Conservation (phyloP, 1,139 yeast genomes). For the Geotrichum bryndzae region DNA sequence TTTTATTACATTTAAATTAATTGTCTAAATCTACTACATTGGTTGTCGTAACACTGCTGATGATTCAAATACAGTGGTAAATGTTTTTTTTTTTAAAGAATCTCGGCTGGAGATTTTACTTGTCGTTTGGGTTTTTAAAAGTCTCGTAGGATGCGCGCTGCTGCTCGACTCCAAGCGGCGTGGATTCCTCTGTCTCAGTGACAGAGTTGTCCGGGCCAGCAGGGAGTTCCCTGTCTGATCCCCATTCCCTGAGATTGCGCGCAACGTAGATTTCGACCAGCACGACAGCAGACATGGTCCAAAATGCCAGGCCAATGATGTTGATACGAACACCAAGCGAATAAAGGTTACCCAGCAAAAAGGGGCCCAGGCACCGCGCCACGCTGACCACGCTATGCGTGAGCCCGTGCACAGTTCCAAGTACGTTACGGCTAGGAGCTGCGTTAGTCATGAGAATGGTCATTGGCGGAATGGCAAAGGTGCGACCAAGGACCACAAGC, state of each 20-base stretch:
- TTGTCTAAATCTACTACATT: too few species aligned
- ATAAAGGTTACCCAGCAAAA: slow-evolving; percentile 48
- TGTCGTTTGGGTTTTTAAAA: not conserved
- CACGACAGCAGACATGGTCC: slow-evolving; percentile 37
- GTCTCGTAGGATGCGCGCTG: not conserved
- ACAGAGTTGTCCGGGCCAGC: not conserved
- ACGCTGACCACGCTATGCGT: slow-evolving; percentile 41
- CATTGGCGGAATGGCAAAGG: slow-evolving; percentile 33
- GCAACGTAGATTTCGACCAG: slow-evolving; percentile 26
- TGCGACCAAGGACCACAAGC: slow-evolving; percentile 26
- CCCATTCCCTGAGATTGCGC: slow-evolving; percentile 29
- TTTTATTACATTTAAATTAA: too few species aligned
- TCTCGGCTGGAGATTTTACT: not conserved
- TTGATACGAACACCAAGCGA: slow-evolving; percentile 42
- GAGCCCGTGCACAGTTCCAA: slow-evolving; percentile 33
- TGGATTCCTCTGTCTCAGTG: not conserved
- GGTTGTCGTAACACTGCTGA: too few species aligned
- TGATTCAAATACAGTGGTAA: not conserved
- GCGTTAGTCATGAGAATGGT: slow-evolving; percentile 32
- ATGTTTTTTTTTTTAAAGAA: not conserved
- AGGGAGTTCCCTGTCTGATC: slow-evolving; percentile 17
- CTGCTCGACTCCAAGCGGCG: not conserved
- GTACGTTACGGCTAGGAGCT: slow-evolving; percentile 24
- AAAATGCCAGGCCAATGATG: slow-evolving; percentile 51
- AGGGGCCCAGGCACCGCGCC: slow-evolving; percentile 54